Base-by-base conservation (phyloP, 2,329 filamentous ascomycete genomes). In the Fusarium sp. region DNA sequence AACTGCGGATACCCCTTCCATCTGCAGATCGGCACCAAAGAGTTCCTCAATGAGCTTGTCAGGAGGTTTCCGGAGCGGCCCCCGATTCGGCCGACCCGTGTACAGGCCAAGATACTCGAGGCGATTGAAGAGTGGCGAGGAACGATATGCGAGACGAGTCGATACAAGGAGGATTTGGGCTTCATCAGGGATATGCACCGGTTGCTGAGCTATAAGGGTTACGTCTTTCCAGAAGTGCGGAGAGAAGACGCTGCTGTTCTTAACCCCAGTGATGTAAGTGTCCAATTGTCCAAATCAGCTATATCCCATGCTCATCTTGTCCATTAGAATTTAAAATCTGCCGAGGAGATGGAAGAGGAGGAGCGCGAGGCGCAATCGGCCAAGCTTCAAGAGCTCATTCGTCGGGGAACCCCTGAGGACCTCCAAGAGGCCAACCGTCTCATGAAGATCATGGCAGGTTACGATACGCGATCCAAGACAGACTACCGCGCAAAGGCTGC, bases 1-100 rank as follows among this genome's bases (percentile, higher is more conserved):
- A 99, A 99, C 86, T 99, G 96, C 88, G 96, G 96, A 78, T 99
- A 99, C 82, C 95, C 96, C 1, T 99, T 99, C 84, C 96, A 99
- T 81, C 91, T 99, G 67, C 96, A 99, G 84, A 98, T 99, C 81
- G 95, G 94, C 83, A 98, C 96, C 76, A 99, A 99, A 83, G 96
- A 99, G 80, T 99, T 99, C 79, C 91, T 99, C 78, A 99, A 99
- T 85, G 96, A 99, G 86, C 91, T 99, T 69, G 96, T 99, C 71
- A 92, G 96, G 76, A 91, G 96, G 75, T 99, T 99, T 80, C 96
- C 96, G 57, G 96, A 99, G 85, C 90, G 96, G 27, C 96, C 96
- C 54, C 95, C 96, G 2, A 89, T 96, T 70, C 93, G 96, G 70
- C 88, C 94, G 50, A 94, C 94, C 50, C 90, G 95, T 72, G 95